phyloP scores from a whole-genome alignment of 306 rosid species.

The Corylus americana region DNA sequence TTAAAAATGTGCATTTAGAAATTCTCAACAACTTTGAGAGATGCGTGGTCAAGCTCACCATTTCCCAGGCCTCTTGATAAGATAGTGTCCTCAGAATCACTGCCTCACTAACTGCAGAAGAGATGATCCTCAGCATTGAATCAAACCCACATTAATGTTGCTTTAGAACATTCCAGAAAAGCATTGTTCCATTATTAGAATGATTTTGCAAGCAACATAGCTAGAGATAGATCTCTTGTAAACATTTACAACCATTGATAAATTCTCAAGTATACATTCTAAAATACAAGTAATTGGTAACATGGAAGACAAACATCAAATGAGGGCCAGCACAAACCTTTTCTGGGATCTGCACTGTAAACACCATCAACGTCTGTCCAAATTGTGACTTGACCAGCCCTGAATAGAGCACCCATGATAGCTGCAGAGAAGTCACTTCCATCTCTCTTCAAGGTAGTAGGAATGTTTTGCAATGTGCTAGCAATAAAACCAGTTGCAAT shows the following conservation, averaged over 20 bases:
- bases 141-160: slow-evolving; percentile 13
- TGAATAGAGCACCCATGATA: slow-evolving; percentile 84
- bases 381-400: slow-evolving; percentile 83
- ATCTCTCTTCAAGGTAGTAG: slow-evolving; percentile 97
- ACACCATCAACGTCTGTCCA: slow-evolving; percentile 99
- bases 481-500: slow-evolving; percentile 99
- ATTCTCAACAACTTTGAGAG: slow-evolving; percentile 19
- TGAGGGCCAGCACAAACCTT: slow-evolving; percentile 58
- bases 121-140: slow-evolving; percentile 30
- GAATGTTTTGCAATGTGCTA: slow-evolving; percentile 83
- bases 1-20: slow-evolving; percentile 30
- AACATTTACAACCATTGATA: not conserved
- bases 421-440: slow-evolving; percentile 99
- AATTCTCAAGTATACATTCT: not conserved
- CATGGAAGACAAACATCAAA: not conserved
- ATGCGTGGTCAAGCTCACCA: slow-evolving; percentile 56
- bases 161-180: slow-evolving; percentile 13
- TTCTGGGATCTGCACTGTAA: slow-evolving; percentile 96
- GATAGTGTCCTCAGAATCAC: slow-evolving; percentile 87
- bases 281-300: not conserved
- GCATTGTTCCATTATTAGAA: slow-evolving; percentile 13
- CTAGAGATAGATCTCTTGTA: not conserved
- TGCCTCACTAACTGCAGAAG: slow-evolving; percentile 89
- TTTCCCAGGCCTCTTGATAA: slow-evolving; percentile 99
- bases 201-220: not conserved